Conservation (phyloP, 495 filamentous ascomycete species). For the Hyaloscypha variabilis region DNA sequence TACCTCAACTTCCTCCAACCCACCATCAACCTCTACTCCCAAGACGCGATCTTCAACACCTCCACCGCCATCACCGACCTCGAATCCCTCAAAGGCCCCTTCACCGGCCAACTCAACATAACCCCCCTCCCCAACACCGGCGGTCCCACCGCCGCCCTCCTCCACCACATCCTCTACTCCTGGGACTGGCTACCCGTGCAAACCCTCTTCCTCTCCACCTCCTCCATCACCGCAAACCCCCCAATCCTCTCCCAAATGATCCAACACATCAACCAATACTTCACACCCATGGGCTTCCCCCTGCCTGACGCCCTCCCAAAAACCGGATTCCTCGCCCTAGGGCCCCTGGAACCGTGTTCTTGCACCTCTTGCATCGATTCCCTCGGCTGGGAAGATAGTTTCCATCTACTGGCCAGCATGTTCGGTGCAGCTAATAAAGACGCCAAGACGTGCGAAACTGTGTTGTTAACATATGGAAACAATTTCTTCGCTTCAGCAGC, state of each 20-base stretch:
- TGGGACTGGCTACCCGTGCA: slow-evolving; percentile 46
- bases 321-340: slow-evolving; percentile 46
- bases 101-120: slow-evolving; percentile 21
- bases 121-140: slow-evolving; percentile 40
- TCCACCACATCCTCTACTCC: slow-evolving; percentile 42
- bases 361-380: slow-evolving; percentile 40
- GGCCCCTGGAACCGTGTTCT: slow-evolving; percentile 34
- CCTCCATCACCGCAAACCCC: slow-evolving; percentile 30
- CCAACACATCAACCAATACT: slow-evolving; percentile 41
- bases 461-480: slow-evolving; percentile 43
- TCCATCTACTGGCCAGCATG: slow-evolving; percentile 36
- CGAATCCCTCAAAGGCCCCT: not conserved
- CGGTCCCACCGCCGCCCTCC: slow-evolving; percentile 44
- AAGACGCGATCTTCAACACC: slow-evolving; percentile 21
- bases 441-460: slow-evolving; percentile 24
- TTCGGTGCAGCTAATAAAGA: slow-evolving; percentile 16
- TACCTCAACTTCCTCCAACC: not conserved
- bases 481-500: slow-evolving; percentile 46
- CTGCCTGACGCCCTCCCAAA: slow-evolving; percentile 28
- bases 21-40: slow-evolving; percentile 24
- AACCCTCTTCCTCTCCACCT: slow-evolving; percentile 44
- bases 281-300: slow-evolving; percentile 15
- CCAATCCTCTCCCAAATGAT: slow-evolving; percentile 34
- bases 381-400: slow-evolving; percentile 37
- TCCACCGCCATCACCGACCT: not conserved